Conservation (phyloP, 306 rosid genomes). For the Rosa persica region DNA sequence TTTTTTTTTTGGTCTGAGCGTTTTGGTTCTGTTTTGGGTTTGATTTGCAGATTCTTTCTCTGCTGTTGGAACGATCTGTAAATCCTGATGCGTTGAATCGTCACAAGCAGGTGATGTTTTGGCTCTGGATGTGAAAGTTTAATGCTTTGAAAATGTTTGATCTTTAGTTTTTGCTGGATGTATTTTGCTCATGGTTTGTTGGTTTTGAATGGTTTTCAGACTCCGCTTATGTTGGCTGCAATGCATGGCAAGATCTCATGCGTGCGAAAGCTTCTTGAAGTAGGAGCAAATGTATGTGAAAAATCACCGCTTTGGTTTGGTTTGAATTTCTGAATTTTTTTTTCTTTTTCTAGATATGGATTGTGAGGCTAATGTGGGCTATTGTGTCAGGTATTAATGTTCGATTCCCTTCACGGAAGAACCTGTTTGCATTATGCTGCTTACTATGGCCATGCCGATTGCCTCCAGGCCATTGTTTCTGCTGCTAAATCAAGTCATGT, state of each 20-base stretch:
- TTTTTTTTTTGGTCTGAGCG: neutral
- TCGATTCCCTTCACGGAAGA: conserved; percentile 80
- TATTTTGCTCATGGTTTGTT: conserved; percentile 20
- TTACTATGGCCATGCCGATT: conserved; percentile 83
- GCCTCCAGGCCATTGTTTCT: conserved; percentile 75
- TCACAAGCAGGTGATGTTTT: conserved; percentile 89
- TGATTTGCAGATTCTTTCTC: conserved; percentile 60
- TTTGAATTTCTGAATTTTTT: conserved; percentile 4
- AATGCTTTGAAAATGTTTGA: neutral
- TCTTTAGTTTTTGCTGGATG: conserved; percentile 3
- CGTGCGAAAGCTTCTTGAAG: conserved; percentile 72
- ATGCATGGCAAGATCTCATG: conserved; percentile 91
- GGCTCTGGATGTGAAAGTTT: conserved; percentile 13
- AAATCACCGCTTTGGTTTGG: conserved; percentile 8
- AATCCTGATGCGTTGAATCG: conserved; percentile 93
- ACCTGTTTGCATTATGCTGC: conserved; percentile 96
- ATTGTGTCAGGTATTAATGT: conserved; percentile 70
- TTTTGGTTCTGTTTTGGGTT: conserved; percentile 12
- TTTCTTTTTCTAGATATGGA: neutral
- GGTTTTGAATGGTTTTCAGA: conserved; percentile 48
- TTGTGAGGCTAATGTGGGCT: conserved; percentile 12
- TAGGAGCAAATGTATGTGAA: conserved; percentile 79
- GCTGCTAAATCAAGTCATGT: conserved; percentile 85
- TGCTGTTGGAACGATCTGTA: conserved; percentile 68
- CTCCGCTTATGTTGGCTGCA: conserved; percentile 98